Evolutionary conservation across 805 yeast species (phyloP).

Genomic region (Saturnispora mendoncae): DNA sequence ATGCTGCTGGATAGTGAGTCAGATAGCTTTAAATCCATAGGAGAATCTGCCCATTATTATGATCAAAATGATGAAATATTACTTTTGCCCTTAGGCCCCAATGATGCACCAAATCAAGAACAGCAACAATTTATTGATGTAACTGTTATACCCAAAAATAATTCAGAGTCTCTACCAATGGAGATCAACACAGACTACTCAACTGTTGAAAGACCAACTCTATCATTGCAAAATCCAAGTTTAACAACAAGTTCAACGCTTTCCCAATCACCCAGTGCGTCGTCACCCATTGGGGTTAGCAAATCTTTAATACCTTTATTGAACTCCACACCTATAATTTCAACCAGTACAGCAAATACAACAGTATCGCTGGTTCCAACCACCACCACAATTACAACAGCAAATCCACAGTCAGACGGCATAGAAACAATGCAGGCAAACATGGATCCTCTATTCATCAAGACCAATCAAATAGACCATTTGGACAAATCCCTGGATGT

Average conservation of each 20-base stretch:
- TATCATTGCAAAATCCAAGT: slow-evolving; percentile 10
- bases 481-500: slow-evolving; percentile 21
- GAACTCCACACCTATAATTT: neutral
- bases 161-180: neutral
- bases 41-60: neutral
- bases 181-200: neutral
- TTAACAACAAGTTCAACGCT: slow-evolving; percentile 4
- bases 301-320: neutral
- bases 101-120: slow-evolving; percentile 18
- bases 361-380: too few species aligned
- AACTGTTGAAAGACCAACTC: slow-evolving; percentile 10
- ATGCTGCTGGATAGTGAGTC: neutral
- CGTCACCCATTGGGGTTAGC: neutral
- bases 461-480: slow-evolving; percentile 28
- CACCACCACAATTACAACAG: neutral
- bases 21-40: slow-evolving; percentile 5
- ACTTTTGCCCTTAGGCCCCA: slow-evolving; percentile 23
- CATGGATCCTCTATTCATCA: slow-evolving; percentile 22
- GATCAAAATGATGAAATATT: slow-evolving; percentile 15
- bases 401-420: neutral
- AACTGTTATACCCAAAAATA: neutral
- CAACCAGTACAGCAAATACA: neutral
- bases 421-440: slow-evolving; percentile 2
- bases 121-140: slow-evolving; percentile 24
- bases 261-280: neutral